Percentiles rank a stretch among this genome's conserved stretches.
These are phyloP conservation scores for Wickerhamomyces queroliae DNA, from an alignment of 805 yeast species.

Conservation along the genomic window DNA sequence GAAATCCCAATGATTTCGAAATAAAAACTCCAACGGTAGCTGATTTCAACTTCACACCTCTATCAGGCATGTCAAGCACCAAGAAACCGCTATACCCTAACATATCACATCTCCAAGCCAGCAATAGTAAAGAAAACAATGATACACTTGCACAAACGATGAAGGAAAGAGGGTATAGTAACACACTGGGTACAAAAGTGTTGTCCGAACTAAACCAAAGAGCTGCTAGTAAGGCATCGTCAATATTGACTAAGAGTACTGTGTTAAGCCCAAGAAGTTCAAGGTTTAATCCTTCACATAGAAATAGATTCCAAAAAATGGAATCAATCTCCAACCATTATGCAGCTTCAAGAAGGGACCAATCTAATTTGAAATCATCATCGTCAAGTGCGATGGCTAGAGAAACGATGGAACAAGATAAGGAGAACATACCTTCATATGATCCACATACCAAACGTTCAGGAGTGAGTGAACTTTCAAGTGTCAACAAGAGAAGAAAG, in stretches of 20 bases:
- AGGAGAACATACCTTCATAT: slow-evolving; percentile 19
- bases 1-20: neutral
- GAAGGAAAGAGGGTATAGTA: slow-evolving; percentile 24
- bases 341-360: slow-evolving; percentile 16
- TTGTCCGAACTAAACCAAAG: slow-evolving; percentile 28
- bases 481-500: slow-evolving; percentile 19
- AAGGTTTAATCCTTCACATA: slow-evolving; percentile 18
- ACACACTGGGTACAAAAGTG: slow-evolving; percentile 27
- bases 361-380: neutral
- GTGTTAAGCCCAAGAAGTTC: slow-evolving; percentile 17
- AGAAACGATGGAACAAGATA: slow-evolving; percentile 15
- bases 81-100: slow-evolving; percentile 14
- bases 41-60: slow-evolving; percentile 10
- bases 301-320: slow-evolving; percentile 23
- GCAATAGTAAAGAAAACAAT: neutral
- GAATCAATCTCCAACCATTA: slow-evolving; percentile 29
- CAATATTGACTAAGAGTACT: slow-evolving; percentile 7
- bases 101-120: slow-evolving; percentile 13
- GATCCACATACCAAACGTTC: slow-evolving; percentile 19
- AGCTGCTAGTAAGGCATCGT: slow-evolving; percentile 20
- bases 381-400: neutral
- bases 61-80: neutral
- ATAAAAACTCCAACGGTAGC: slow-evolving; percentile 8
- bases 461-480: slow-evolving; percentile 10
- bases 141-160: slow-evolving; percentile 10